A percentile compares a stretch with the other conserved stretches of the same genome.
Conservation (phyloP, 2,329 filamentous ascomycete genomes). For the Lasiodiplodia gonubiensis region DNA sequence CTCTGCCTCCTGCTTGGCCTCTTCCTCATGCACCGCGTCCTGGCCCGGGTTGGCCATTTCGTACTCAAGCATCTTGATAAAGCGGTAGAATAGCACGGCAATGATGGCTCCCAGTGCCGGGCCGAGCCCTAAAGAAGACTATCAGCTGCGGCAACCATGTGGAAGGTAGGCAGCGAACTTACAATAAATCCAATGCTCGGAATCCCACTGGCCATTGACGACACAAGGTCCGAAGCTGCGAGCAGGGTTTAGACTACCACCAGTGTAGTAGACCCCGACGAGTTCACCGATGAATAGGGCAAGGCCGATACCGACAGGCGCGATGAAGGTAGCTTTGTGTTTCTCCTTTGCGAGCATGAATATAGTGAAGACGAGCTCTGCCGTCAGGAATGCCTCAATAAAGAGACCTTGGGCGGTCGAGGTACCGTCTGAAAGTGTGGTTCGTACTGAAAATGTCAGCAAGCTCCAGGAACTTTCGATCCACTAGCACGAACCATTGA, state of each 20-base stretch:
- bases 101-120: slow-evolving; percentile 53
- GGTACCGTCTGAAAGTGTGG: slow-evolving; percentile 42
- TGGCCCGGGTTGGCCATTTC: slow-evolving; percentile 57
- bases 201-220: slow-evolving; percentile 43
- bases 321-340: slow-evolving; percentile 73
- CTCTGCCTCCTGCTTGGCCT: slow-evolving; percentile 21
- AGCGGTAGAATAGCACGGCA: slow-evolving; percentile 55
- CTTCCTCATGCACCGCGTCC: slow-evolving; percentile 53
- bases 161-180: not conserved
- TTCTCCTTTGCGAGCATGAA: slow-evolving; percentile 74
- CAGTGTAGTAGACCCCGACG: slow-evolving; percentile 54
- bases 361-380: slow-evolving; percentile 49
- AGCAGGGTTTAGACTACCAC: slow-evolving; percentile 51
- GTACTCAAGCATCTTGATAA: slow-evolving; percentile 57
- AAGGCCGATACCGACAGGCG: slow-evolving; percentile 74
- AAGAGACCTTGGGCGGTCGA: slow-evolving; percentile 44
- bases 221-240: slow-evolving; percentile 50
- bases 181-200: slow-evolving; percentile 53
- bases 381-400: slow-evolving; percentile 49
- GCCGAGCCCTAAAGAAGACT: slow-evolving; percentile 45
- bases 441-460: slow-evolving; percentile 35
- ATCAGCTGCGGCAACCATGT: not conserved
- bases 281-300: slow-evolving; percentile 69
- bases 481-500: slow-evolving; percentile 31
- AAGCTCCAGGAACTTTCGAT: too few relatives aligned